Evolutionary conservation across 1,139 yeast species (phyloP).

Genomic region (Blastobotrys illinoisensis): DNA sequence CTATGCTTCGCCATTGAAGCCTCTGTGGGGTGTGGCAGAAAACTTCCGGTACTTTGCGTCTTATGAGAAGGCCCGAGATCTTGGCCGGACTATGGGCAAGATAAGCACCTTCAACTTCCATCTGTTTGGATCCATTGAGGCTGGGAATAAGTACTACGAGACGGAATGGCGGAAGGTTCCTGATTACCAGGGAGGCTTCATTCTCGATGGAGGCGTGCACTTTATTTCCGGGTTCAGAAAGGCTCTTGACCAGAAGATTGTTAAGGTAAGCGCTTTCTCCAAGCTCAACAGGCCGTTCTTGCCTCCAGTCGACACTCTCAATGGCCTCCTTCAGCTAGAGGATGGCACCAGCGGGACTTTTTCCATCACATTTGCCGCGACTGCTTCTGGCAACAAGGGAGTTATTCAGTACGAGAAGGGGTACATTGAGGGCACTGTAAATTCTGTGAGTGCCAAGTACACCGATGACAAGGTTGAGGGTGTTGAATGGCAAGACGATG

Average conservation of each 20-base stretch:
- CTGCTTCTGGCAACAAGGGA: neutral
- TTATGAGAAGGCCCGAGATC: neutral
- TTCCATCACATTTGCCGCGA: constrained; percentile 16
- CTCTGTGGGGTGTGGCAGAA: too few species aligned
- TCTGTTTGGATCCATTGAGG: neutral
- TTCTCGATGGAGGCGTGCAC: constrained; percentile 28
- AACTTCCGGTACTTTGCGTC: neutral
- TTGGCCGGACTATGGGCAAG: neutral
- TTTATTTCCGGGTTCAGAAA: constrained; percentile 19
- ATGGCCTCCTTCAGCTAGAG: constrained; percentile 14
- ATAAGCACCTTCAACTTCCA: neutral
- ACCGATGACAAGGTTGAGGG: neutral
- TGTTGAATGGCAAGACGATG: too few species aligned
- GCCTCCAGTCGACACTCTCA: constrained; percentile 19
- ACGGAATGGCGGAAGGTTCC: constrained; percentile 25
- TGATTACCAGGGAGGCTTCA: constrained; percentile 24
- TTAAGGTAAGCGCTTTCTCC: constrained; percentile 13
- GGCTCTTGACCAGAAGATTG: constrained; percentile 15
- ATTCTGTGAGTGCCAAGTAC: neutral
- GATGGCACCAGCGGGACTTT: constrained; percentile 18
- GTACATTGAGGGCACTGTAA: neutral
- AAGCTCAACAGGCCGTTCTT: constrained; percentile 13
- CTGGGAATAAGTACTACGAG: constrained; percentile 14
- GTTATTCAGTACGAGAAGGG: neutral
- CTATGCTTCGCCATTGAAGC: too few species aligned